Evolutionary conservation across 2,329 filamentous ascomycete species (phyloP).

Genomic region (Phialophora macrospora): DNA sequence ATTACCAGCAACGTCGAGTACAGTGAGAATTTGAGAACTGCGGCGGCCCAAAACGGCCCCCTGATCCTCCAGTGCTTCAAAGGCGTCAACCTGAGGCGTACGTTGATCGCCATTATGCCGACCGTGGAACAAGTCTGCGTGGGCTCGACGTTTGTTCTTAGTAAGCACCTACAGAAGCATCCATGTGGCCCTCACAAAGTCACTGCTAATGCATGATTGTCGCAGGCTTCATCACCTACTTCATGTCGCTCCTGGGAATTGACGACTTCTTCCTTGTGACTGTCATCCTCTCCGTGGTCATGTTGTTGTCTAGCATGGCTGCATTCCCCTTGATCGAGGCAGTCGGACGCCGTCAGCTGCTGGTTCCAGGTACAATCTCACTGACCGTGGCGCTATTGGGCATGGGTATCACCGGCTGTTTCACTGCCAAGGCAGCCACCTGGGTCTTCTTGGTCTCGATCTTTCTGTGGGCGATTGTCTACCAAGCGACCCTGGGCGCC

Average conservation of each 20-base stretch:
- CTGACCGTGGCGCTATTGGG: not conserved
- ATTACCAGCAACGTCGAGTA: not conserved
- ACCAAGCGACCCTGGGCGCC: constrained; percentile 12
- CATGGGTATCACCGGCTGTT: constrained; percentile 7
- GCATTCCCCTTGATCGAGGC: not conserved
- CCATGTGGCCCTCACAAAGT: too few relatives aligned
- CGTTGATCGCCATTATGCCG: not conserved
- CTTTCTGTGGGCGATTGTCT: constrained; percentile 10
- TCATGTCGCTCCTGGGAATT: not conserved
- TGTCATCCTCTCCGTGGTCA: not conserved
- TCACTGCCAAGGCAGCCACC: not conserved
- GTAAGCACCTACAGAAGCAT: not conserved
- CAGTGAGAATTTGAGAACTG: not conserved
- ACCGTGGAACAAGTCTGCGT: not conserved
- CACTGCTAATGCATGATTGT: not conserved
- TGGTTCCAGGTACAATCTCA: not conserved
- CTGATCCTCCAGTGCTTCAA: not conserved
- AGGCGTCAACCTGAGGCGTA: not conserved
- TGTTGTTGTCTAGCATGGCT: not conserved
- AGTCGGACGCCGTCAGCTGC: not conserved
- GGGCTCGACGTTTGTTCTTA: not conserved
- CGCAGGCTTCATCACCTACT: not conserved
- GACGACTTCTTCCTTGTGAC: not conserved
- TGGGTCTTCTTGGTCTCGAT: constrained; percentile 4
- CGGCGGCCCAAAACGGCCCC: not conserved